Conservation (phyloP, 495 filamentous ascomycete genomes). For the Aspergillus indologenus region DNA sequence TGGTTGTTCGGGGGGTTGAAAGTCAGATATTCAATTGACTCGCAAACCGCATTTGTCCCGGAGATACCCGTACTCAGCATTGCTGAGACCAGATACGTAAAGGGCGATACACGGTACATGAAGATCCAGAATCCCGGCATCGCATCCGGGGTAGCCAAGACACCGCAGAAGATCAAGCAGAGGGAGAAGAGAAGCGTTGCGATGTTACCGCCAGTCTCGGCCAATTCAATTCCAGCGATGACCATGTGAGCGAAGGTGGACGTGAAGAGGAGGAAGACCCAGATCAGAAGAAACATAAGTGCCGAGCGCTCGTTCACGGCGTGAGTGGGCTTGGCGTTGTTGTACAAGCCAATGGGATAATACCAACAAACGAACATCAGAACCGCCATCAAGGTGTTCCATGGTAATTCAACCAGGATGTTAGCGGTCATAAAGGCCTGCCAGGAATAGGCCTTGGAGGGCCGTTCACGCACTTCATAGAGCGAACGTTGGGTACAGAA, state of each 20-base stretch:
- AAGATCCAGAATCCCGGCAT: conserved; percentile 39
- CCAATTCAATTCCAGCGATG: conserved; percentile 30
- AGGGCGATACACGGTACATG: conserved; percentile 50
- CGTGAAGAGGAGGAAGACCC: conserved; percentile 21
- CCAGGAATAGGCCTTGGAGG: conserved; percentile 74
- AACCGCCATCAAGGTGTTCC: conserved; percentile 54
- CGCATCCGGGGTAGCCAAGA: background rate
- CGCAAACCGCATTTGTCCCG: conserved; percentile 50
- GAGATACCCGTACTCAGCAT: conserved; percentile 53
- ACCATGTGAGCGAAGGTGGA: conserved; percentile 55
- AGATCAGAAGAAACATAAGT: conserved; percentile 47
- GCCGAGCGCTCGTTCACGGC: conserved; percentile 39
- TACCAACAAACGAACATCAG: conserved; percentile 60
- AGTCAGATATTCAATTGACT: conserved; percentile 47
- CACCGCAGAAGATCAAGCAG: conserved; percentile 50
- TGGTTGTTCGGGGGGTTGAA: conserved; percentile 33
- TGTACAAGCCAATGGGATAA: conserved; percentile 53
- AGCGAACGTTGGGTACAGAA: conserved; percentile 62
- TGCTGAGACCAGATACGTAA: conserved; percentile 55
- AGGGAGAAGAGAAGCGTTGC: conserved; percentile 46
- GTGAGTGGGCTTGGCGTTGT: conserved; percentile 37
- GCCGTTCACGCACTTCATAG: conserved; percentile 79
- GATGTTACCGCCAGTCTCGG: conserved; percentile 40
- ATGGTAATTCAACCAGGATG: conserved; percentile 67
- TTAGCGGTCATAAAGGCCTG: conserved; percentile 66